phyloP scores from a whole-genome alignment of 2,329 filamentous ascomycete genomes.

The Hortaea werneckii region DNA sequence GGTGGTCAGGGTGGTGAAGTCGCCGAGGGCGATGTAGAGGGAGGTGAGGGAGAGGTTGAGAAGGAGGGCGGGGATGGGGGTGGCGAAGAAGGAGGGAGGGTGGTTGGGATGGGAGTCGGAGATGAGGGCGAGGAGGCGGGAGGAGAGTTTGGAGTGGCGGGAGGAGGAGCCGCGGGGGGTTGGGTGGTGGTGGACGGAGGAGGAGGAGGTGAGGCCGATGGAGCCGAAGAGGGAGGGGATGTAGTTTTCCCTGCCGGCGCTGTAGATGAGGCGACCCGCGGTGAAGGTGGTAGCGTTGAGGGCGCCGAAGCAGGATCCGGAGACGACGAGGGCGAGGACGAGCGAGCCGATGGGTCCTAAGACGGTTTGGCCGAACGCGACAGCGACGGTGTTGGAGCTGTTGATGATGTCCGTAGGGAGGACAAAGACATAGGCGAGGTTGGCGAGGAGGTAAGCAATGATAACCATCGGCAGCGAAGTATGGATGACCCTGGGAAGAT shows the following conservation, averaged over 20 bases:
- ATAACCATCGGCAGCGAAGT: constrained; percentile 95
- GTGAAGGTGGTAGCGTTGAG: constrained; percentile 94
- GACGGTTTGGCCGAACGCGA: constrained; percentile 82
- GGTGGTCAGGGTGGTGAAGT: constrained; percentile 83
- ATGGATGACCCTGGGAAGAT: constrained; percentile 90
- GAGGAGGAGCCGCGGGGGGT: constrained; percentile 54
- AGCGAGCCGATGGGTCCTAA: constrained; percentile 77
- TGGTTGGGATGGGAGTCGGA: constrained; percentile 66
- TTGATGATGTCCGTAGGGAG: constrained; percentile 73
- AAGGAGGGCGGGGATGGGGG: constrained; percentile 81
- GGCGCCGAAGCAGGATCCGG: constrained; percentile 84
- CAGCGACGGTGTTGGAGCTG: constrained; percentile 86
- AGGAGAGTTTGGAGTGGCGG: constrained; percentile 68
- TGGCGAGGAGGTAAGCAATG: constrained; percentile 77
- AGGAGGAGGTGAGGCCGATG: constrained; percentile 59
- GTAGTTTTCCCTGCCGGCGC: constrained; percentile 89
- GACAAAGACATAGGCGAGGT: constrained; percentile 89
- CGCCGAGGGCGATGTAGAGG: constrained; percentile 73
- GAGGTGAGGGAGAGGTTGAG: constrained; percentile 68
- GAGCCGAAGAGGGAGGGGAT: constrained; percentile 74
- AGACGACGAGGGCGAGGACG: constrained; percentile 78
- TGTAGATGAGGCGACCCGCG: constrained; percentile 82
- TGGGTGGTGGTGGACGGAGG: constrained; percentile 37
- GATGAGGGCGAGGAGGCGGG: constrained; percentile 78
- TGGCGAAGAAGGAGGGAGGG: constrained; percentile 76